These are phyloP conservation scores for Neocallimastix lanati DNA, from an alignment of 192 early-diverging fungal genomes.

Conservation along the genomic window DNA sequence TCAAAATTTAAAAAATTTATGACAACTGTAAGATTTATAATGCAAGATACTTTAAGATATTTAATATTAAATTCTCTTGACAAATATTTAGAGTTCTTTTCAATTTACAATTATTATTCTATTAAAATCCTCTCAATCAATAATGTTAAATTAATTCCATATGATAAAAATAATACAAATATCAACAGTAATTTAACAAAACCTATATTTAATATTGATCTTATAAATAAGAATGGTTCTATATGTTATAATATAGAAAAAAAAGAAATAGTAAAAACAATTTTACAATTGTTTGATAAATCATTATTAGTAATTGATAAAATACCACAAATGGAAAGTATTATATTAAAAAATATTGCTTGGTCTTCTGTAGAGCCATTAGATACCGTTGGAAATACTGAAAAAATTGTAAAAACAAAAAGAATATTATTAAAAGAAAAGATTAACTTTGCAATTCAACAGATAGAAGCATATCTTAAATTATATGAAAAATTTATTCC, in stretches of 20 bases:
- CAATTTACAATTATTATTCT: conserved; percentile 16
- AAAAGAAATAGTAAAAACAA: background rate
- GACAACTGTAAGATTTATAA: conserved; percentile 33
- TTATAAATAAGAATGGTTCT: background rate
- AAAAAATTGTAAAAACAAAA: conserved; percentile 11
- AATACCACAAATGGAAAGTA: background rate
- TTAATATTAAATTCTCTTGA: conserved; percentile 29
- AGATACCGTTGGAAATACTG: conserved; percentile 3
- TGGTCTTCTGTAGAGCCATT: background rate
- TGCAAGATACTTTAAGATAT: conserved; percentile 38
- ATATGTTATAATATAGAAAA: background rate
- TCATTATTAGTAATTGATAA: background rate
- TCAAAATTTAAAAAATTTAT: conserved; percentile 37
- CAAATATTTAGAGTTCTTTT: conserved; percentile 23
- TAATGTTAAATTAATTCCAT: conserved; percentile 22
- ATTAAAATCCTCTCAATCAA: conserved; percentile 27
- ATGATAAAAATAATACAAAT: background rate
- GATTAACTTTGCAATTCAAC: conserved; percentile 14
- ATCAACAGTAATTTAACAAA: background rate
- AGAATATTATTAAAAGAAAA: conserved; percentile 11
- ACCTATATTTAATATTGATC: conserved; percentile 4
- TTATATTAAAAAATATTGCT: background rate
- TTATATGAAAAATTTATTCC: conserved; percentile 28
- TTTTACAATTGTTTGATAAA: background rate
- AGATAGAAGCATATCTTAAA: conserved; percentile 20